Evolutionary conservation across 1,284 basidiomycete genomes (phyloP), one percentile per base, ranked within the genome.

Genomic region (Ustilago shanxiensis): DNA sequence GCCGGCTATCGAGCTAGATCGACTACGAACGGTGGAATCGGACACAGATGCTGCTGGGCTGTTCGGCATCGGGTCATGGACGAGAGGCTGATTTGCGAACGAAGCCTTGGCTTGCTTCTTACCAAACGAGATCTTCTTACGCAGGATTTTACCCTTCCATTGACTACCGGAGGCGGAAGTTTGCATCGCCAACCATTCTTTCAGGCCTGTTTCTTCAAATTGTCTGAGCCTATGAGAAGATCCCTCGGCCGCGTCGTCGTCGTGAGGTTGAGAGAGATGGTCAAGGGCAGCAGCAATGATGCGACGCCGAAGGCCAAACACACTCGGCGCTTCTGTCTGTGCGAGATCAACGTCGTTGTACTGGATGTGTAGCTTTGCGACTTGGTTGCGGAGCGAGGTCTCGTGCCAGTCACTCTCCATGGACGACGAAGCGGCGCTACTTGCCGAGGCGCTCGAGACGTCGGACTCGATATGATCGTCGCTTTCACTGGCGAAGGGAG

Each of bases 271-370:
- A 16, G 53, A n/a, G 31, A 62, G 39, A 13, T 55, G 49, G 26
- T 74, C 72, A 24, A 77, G 59, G 1, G 69, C 69, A 39, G 74
- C 74, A 14, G 74, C 74, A 10, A 74, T 26, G 45, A 77, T 66
- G 31, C 69, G 62, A 7, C 74, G 53, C 11, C 74, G 65, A 18
- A 77, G 60, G 3, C 74, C 74, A 44, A 77, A 72, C 3, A 72
- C 69, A 41, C 74, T 77, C 1, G 74, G 74, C 9, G 63, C 44
- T 24, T 71, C 68, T 16, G 72, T 66, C 22, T 63, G 74, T 6
- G 59, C 33, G 16, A 68, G 60, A 22, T 77, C 66, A 16, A 60
- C 16, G 35, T 68, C 66, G 51, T 31, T 54, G 28, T 69, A 72
- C 16, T 72, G 59, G 11, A 77, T 62, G 28, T 59, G 44, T 18